Evolutionary conservation across 2,329 filamentous ascomycete species (phyloP).

Genomic region (Neofusicoccum sp.): DNA sequence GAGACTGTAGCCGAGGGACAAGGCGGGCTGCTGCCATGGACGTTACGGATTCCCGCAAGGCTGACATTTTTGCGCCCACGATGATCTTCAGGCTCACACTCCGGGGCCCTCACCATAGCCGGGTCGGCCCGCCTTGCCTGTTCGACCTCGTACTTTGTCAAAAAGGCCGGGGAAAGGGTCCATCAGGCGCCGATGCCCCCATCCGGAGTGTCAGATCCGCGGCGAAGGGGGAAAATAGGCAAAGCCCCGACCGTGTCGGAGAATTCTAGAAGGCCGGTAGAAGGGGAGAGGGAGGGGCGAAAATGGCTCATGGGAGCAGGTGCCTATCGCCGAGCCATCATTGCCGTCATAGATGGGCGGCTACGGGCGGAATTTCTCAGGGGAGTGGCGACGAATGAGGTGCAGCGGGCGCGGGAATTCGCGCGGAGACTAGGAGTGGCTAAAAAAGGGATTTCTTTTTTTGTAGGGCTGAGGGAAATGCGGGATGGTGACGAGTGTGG

Average conservation of each 20-base stretch:
- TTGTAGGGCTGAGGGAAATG: slow-evolving; percentile 12
- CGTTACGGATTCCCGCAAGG: background rate
- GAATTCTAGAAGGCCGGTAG: background rate
- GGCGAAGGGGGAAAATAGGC: background rate
- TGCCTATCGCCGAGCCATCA: background rate
- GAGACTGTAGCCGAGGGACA: slow-evolving; percentile 1
- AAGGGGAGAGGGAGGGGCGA: background rate
- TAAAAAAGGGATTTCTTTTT: background rate
- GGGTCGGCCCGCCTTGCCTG: slow-evolving; percentile 4
- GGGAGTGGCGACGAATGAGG: background rate
- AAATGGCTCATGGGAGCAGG: slow-evolving; percentile 5
- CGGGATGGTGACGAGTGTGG: slow-evolving; percentile 3
- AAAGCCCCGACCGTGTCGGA: background rate
- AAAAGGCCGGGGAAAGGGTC: background rate
- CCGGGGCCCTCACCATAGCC: background rate
- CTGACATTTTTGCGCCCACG: too few relatives aligned
- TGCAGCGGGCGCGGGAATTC: background rate
- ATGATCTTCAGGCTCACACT: too few relatives aligned
- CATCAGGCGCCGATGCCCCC: background rate
- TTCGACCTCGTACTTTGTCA: background rate
- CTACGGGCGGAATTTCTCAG: background rate
- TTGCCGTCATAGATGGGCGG: background rate
- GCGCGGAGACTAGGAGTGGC: background rate
- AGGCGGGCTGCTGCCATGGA: background rate
- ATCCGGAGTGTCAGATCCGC: background rate